Conservation (phyloP, 1,284 basidiomycete species). For the Ustilago xerochloae region DNA sequence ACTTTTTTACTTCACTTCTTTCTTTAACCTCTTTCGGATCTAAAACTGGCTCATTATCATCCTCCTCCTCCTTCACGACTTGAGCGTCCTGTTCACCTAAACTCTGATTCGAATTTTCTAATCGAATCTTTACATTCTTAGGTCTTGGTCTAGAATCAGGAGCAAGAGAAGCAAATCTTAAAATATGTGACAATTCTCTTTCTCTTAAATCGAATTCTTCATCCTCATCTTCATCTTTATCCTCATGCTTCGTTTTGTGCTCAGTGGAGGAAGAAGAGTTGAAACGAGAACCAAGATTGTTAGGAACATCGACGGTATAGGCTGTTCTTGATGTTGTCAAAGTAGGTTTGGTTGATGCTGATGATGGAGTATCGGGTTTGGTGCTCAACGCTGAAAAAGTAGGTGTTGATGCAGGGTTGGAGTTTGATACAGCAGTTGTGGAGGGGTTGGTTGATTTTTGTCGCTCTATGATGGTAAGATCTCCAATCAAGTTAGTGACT, state of each 20-base stretch:
- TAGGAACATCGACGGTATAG: constrained; percentile 33
- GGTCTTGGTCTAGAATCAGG: constrained; percentile 7
- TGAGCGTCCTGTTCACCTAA: background rate
- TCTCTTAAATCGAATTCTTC: background rate
- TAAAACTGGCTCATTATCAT: constrained; percentile 1
- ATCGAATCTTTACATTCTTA: background rate
- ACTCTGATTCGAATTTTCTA: background rate
- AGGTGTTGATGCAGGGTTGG: background rate
- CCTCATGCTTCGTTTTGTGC: background rate
- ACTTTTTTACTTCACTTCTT: constrained; percentile 1
- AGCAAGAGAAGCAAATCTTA: constrained; percentile 28
- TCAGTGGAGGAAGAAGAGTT: background rate
- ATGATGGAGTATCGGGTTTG: background rate
- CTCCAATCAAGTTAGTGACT: constrained; percentile 12
- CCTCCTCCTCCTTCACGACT: background rate
- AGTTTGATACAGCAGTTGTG: background rate
- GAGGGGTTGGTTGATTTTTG: background rate
- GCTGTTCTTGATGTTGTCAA: constrained; percentile 9
- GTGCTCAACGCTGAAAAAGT: constrained; percentile 7
- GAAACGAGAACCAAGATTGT: constrained; percentile 24
- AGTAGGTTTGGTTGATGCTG: background rate
- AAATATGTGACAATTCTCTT: constrained; percentile 18
- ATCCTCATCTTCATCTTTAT: constrained; percentile 6
- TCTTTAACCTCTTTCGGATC: constrained; percentile 8
- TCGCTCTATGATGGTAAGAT: constrained; percentile 26